phyloP scores from a whole-genome alignment of 345 rosid genomes.

The Trapa incisa region DNA sequence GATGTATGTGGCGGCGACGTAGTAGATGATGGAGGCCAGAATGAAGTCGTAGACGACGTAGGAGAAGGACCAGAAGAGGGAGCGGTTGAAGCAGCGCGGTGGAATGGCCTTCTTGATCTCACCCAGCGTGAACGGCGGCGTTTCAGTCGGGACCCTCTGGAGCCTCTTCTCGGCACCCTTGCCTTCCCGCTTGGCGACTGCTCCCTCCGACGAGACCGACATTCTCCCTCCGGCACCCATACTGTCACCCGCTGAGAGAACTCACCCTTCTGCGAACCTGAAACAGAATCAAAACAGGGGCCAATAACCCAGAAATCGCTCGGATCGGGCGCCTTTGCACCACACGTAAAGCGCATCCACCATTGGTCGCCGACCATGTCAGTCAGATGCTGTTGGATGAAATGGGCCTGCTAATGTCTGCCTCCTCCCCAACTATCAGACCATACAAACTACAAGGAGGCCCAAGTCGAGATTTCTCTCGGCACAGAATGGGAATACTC shows the following conservation, averaged over 20 bases:
- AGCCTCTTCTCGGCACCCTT: conserved; percentile 4
- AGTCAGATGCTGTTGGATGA: not conserved
- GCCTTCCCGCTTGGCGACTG: conserved; percentile 2
- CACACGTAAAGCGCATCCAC: too few species aligned
- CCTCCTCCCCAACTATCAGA: too few species aligned
- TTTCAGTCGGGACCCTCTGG: conserved; percentile 21
- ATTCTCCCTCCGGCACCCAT: conserved; percentile 44
- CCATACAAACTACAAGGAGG: not conserved
- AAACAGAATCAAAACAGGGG: not conserved
- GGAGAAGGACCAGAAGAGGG: conserved; percentile 46
- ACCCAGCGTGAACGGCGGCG: conserved; percentile 45
- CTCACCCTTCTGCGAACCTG: conserved; percentile 1
- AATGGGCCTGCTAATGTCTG: not conserved
- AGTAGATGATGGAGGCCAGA: conserved; percentile 24
- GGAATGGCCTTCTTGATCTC: conserved; percentile 48
- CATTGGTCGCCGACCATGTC: too few species aligned
- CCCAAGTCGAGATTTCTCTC: not conserved
- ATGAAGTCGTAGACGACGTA: conserved; percentile 31
- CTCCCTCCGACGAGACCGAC: conserved; percentile 4
- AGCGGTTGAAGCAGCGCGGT: conserved; percentile 49
- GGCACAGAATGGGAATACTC: not conserved
- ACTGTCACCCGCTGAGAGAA: not conserved
- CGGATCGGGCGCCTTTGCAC: too few species aligned
- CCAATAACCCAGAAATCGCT: not conserved
- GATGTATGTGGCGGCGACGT: conserved; percentile 29